Percentiles rank a stretch among this genome's conserved stretches.
Evolutionary conservation across 1,139 yeast genomes (phyloP).

Genomic region (Pichia sp.): DNA sequence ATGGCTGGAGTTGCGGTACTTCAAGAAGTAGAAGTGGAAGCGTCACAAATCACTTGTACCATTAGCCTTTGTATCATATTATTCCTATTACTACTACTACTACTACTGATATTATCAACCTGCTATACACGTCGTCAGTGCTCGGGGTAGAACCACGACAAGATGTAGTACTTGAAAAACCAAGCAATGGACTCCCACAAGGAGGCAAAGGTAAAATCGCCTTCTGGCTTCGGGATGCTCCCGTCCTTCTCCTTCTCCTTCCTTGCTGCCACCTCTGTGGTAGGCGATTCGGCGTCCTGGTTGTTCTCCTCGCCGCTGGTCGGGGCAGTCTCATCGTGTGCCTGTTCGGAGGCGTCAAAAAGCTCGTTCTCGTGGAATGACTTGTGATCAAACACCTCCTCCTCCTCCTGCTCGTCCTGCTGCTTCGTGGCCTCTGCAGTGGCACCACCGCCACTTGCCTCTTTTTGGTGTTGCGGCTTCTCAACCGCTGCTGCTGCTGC

Average conservation of each 20-base stretch:
- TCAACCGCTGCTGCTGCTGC: not conserved
- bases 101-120: not conserved
- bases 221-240: not conserved
- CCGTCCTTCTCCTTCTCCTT: not conserved
- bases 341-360: slow-evolving; percentile 7
- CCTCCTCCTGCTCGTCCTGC: not conserved
- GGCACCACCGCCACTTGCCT: not conserved
- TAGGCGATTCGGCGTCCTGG: not conserved
- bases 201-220: not conserved
- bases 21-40: slow-evolving; percentile 31
- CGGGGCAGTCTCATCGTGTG: slow-evolving; percentile 6
- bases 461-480: not conserved
- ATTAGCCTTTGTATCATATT: not conserved
- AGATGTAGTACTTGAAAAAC: slow-evolving; percentile 27
- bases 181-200: slow-evolving; percentile 26
- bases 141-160: slow-evolving; percentile 23
- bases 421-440: not conserved
- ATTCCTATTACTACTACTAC: not conserved
- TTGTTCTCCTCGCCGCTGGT: slow-evolving; percentile 12
- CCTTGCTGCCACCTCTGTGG: not conserved
- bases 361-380: slow-evolving; percentile 11
- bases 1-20: slow-evolving; percentile 56
- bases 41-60: not conserved
- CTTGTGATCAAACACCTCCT: slow-evolving; percentile 7
- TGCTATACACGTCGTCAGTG: not conserved